Evolutionary conservation across 305 asterid species (phyloP).

Genomic region (Fraxinus velutina): DNA sequence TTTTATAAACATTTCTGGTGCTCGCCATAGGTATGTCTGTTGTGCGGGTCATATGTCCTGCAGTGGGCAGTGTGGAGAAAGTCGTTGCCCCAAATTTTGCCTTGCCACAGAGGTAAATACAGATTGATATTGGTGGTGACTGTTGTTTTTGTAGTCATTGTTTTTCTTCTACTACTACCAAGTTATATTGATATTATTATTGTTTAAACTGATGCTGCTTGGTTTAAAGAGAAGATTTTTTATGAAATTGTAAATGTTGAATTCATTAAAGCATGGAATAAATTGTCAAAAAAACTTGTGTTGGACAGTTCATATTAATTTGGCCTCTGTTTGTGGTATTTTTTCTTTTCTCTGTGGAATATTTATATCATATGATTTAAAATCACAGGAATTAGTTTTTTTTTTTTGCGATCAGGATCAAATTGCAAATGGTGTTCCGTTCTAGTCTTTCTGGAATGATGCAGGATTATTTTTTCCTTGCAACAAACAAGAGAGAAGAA

Average conservation of each 20-base stretch:
- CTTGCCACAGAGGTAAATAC: conserved; percentile 88
- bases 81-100: conserved; percentile 89
- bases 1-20: conserved; percentile 12
- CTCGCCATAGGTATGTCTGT: conserved; percentile 64
- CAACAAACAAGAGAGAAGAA: neutral
- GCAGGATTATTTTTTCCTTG: neutral
- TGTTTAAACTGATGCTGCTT: neutral
- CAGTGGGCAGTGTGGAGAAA: conserved; percentile 99
- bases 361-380: too few species aligned
- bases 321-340: neutral
- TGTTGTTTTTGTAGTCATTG: neutral
- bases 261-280: neutral
- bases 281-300: neutral
- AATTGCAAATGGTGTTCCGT: neutral
- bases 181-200: neutral
- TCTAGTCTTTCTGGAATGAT: too few species aligned
- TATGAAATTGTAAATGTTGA: neutral
- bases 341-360: neutral
- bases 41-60: conserved; percentile 99
- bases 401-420: neutral
- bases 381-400: too few species aligned
- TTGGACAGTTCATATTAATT: neutral
- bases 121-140: neutral
- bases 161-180: neutral
- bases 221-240: conserved; percentile 2